Percentiles rank a stretch among this genome's conserved stretches.
phyloP scores from a whole-genome alignment of 305 asterid species.

The Fraxinus nigra region DNA sequence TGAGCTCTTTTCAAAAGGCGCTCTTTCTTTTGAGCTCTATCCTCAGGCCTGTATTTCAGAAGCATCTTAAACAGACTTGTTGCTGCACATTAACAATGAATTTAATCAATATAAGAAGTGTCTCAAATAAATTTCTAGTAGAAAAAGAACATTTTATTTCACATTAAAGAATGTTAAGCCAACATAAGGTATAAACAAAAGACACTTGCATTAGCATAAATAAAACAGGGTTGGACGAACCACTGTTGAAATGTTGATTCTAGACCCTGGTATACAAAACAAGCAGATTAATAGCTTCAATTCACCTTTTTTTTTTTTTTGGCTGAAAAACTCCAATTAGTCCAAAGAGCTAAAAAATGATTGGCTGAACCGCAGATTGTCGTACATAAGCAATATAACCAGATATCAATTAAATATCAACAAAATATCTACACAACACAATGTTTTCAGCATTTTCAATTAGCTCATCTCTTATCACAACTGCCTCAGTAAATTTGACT shows the following conservation, averaged over 20 bases:
- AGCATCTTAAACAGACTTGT: slow-evolving; percentile 84
- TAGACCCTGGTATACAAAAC: not conserved
- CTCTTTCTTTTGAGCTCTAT: slow-evolving; percentile 78
- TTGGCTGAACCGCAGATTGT: not conserved
- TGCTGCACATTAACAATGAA: slow-evolving; percentile 37
- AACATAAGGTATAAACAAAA: not conserved
- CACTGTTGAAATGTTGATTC: not conserved
- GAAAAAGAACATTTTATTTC: not conserved
- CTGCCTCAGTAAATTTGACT: not conserved
- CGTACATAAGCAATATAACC: not conserved
- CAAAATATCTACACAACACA: not conserved
- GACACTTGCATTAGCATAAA: no score
- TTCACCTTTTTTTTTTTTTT: not conserved
- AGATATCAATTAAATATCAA: not conserved
- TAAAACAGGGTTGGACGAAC: no score
- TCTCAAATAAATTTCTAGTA: not conserved
- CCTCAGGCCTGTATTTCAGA: slow-evolving; percentile 91
- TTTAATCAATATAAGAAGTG: not conserved
- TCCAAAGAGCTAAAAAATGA: not conserved
- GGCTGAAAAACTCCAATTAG: not conserved
- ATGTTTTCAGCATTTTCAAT: not conserved
- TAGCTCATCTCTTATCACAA: not conserved
- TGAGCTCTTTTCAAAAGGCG: slow-evolving; percentile 83
- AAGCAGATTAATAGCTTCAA: not conserved
- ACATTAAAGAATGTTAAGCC: not conserved